Evolutionary conservation across 345 rosid species (phyloP), one percentile per base, ranked within the genome.

Genomic region (Murraya koenigii): DNA sequence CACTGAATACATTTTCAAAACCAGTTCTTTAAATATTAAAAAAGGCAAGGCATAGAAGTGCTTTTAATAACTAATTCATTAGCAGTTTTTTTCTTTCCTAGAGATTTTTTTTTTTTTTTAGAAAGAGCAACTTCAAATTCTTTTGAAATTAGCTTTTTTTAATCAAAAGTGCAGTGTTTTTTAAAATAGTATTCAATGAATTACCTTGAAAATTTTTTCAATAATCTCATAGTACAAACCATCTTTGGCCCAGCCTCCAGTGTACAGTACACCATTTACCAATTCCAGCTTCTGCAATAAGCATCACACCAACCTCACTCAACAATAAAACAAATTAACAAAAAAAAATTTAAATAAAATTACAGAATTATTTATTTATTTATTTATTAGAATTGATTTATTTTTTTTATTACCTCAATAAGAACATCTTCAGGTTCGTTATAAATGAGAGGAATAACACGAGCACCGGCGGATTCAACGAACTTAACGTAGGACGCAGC

Each of bases 401-500:
- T 8, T 39, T 39, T 30, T 30, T 7, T 38, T 17, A 15, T 52
- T 54, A 95, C 99, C 97, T 92, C 79, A 22, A 86, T 82, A 25
- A 95, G 90, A 56, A 87, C 58, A 38, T 91, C 89, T 19, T 72
- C 84, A 0, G 93, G 96, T 61, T 93, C 94, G 74, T 87, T 93
- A 54, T 86, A 95, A 33, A 93, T 92, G 28, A 95, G 86, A 15
- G 99, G 99, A 44, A 95, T 90, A 14, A 93, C 96, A 2, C 96
- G 91, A 72, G 98, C 98, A 7, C 99, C 99, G 23, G 94, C 97
- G 6, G 96, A 88, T 82, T 95, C 99, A 14, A 89, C 97, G 36
- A 93, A 86, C 88, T 95, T 95, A 71, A 92, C 94, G 44, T 95
- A 95, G 20, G 98, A 95, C 8, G 99, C 93, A 0, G 97, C 93